phyloP scores from a whole-genome alignment of 1,284 basidiomycete species.

The Papiliotrema laurentii region DNA sequence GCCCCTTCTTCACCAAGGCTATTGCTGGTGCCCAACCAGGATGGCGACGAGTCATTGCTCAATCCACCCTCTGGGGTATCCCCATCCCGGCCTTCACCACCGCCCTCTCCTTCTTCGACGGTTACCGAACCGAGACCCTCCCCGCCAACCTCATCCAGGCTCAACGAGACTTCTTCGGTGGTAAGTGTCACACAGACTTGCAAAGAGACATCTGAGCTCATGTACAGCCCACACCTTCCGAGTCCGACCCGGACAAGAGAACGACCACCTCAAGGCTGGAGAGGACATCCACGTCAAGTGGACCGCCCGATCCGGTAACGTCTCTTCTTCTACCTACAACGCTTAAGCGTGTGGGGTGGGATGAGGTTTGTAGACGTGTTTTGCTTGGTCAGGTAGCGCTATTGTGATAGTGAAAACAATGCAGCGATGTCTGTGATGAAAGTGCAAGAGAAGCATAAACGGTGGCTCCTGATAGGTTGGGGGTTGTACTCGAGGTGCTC shows the following conservation, averaged over 20 bases:
- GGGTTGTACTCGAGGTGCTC: too few relatives aligned
- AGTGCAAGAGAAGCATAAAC: too few relatives aligned
- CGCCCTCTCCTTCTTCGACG: slow-evolving; percentile 98
- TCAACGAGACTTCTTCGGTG: slow-evolving; percentile 60
- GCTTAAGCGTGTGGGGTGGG: slow-evolving; percentile 56
- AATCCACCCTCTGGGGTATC: slow-evolving; percentile 96
- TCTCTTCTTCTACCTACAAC: slow-evolving; percentile 86
- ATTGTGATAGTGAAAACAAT: background rate
- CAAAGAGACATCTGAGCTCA: background rate
- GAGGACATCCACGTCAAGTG: slow-evolving; percentile 71
- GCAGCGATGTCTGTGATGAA: too few relatives aligned
- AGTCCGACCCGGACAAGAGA: slow-evolving; percentile 84
- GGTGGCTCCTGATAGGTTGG: too few relatives aligned
- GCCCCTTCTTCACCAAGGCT: slow-evolving; percentile 97
- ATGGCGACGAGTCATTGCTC: slow-evolving; percentile 95
- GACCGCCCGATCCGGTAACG: slow-evolving; percentile 50
- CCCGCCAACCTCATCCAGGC: slow-evolving; percentile 94
- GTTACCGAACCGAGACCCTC: slow-evolving; percentile 80
- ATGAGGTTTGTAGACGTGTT: background rate
- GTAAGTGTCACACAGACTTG: slow-evolving; percentile 3
- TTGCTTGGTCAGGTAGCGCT: background rate
- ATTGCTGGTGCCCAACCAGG: slow-evolving; percentile 93
- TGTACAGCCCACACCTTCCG: slow-evolving; percentile 88
- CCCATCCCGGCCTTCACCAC: slow-evolving; percentile 94
- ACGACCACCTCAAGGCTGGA: slow-evolving; percentile 68